phyloP scores from a whole-genome alignment of 2,329 filamentous ascomycete species.

The Ascochyta pisi region DNA sequence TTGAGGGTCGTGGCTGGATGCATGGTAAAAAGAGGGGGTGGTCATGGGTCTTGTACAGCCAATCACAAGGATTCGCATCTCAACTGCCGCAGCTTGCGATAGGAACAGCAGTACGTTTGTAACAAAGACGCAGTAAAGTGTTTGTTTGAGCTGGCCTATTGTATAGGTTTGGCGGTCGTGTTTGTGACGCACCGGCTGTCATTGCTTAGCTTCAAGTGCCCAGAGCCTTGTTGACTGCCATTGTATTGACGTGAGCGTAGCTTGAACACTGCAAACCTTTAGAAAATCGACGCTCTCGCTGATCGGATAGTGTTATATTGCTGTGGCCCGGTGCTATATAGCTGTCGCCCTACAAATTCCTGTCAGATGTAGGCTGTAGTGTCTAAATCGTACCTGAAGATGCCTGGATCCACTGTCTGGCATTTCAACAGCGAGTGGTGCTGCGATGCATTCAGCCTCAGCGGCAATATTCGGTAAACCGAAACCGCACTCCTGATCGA shows the following conservation, averaged over 20 bases:
- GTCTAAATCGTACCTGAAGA: not conserved
- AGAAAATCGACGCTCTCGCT: not conserved
- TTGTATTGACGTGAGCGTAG: not conserved
- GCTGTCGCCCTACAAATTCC: not conserved
- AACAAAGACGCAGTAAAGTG: not conserved
- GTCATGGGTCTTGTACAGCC: constrained; percentile 2
- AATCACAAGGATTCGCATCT: not conserved
- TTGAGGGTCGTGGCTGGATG: constrained; percentile 1
- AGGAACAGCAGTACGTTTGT: not conserved
- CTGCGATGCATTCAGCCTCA: not conserved
- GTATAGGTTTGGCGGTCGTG: not conserved
- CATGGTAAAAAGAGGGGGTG: constrained; percentile 17
- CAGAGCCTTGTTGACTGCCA: not conserved
- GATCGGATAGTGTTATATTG: not conserved
- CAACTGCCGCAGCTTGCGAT: not conserved
- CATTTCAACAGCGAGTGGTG: not conserved
- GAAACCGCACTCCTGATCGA: not conserved
- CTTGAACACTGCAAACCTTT: not conserved
- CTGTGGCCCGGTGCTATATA: not conserved
- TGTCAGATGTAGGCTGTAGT: not conserved
- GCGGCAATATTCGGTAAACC: constrained; percentile 8
- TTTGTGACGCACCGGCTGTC: not conserved
- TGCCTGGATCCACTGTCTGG: not conserved
- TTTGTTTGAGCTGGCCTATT: not conserved
- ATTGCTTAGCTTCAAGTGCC: not conserved